Percentiles rank a stretch among this genome's conserved stretches.
These are phyloP conservation scores for Guillardia theta DNA, from an alignment of 78 protist genomes.

Conservation along the genomic window DNA sequence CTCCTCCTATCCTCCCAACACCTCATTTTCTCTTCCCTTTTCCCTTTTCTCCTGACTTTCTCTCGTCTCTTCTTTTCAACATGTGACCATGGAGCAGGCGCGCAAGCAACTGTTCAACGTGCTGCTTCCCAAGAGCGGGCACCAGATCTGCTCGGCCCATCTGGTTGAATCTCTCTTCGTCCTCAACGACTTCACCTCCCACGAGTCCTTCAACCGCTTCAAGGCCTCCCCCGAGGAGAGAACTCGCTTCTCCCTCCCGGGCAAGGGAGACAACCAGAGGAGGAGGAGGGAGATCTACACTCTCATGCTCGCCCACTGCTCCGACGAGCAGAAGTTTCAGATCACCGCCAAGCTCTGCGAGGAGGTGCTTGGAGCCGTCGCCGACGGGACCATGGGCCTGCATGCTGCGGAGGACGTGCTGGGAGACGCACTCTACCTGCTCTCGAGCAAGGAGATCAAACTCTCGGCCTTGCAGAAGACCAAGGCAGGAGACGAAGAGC, in stretches of 20 bases:
- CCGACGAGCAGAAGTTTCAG: not conserved
- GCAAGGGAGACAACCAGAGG: not conserved
- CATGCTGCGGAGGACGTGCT: not conserved
- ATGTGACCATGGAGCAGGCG: no score
- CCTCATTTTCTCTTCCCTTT: no score
- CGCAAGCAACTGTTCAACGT: not conserved
- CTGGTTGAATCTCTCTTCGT: conserved; percentile 27
- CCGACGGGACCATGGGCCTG: not conserved
- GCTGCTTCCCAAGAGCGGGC: not conserved
- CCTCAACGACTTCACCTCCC: conserved; percentile 26
- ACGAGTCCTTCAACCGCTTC: not conserved
- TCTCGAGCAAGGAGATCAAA: not conserved
- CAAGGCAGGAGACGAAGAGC: not conserved
- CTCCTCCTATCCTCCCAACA: not conserved
- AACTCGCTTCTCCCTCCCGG: not conserved
- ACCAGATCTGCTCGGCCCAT: not conserved
- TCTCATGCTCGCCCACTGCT: not conserved
- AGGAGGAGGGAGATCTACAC: not conserved
- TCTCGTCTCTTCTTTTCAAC: no score
- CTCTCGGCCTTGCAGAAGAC: not conserved
- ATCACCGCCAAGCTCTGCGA: not conserved
- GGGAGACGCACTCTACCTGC: not conserved
- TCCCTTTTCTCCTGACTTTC: no score
- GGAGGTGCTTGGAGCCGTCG: conserved; percentile 21
- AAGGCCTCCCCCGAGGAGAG: not conserved